A percentile compares a stretch with the other conserved stretches of the same genome.
These are phyloP conservation scores for Biscogniauxia marginata DNA, from an alignment of 2,329 filamentous ascomycete species.

Conservation along the genomic window DNA sequence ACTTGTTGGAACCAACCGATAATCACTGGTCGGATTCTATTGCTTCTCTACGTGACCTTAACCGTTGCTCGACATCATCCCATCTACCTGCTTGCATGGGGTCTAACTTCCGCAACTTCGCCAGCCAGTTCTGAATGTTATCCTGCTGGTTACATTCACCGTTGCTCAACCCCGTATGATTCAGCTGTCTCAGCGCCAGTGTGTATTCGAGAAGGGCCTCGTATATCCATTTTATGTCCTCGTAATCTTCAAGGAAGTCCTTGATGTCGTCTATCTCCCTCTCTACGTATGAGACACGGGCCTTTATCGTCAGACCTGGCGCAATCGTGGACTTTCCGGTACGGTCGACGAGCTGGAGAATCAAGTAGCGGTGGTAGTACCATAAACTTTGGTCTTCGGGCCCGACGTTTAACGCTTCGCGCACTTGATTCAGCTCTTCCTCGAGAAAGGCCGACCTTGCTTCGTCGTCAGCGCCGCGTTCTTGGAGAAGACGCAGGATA, in stretches of 20 bases:
- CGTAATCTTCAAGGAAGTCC: slow-evolving; percentile 60
- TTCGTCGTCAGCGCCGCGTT: slow-evolving; percentile 62
- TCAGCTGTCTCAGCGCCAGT: slow-evolving; percentile 54
- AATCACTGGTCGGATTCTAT: slow-evolving; percentile 10
- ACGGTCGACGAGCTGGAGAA: slow-evolving; percentile 62
- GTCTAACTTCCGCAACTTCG: slow-evolving; percentile 67
- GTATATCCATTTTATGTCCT: slow-evolving; percentile 73
- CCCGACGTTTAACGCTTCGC: slow-evolving; percentile 79
- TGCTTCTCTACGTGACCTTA: slow-evolving; percentile 17
- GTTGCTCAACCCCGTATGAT: slow-evolving; percentile 35
- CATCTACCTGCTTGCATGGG: slow-evolving; percentile 73
- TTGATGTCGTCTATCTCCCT: slow-evolving; percentile 73
- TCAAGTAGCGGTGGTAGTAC: slow-evolving; percentile 92
- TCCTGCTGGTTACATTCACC: slow-evolving; percentile 39
- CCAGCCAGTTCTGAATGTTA: slow-evolving; percentile 56
- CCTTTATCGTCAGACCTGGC: slow-evolving; percentile 57
- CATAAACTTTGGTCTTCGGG: slow-evolving; percentile 94
- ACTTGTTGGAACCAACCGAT: neutral
- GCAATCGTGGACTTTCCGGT: slow-evolving; percentile 58
- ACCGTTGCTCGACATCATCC: slow-evolving; percentile 61
- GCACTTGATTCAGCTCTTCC: slow-evolving; percentile 72
- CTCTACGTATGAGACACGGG: slow-evolving; percentile 65
- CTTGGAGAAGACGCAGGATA: slow-evolving; percentile 71
- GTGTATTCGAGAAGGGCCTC: slow-evolving; percentile 79
- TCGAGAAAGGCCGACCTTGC: slow-evolving; percentile 70